Percentiles rank a stretch among this genome's conserved stretches.
Conservation (phyloP, 1,284 basidiomycete genomes). For the Naganishia sp. region DNA sequence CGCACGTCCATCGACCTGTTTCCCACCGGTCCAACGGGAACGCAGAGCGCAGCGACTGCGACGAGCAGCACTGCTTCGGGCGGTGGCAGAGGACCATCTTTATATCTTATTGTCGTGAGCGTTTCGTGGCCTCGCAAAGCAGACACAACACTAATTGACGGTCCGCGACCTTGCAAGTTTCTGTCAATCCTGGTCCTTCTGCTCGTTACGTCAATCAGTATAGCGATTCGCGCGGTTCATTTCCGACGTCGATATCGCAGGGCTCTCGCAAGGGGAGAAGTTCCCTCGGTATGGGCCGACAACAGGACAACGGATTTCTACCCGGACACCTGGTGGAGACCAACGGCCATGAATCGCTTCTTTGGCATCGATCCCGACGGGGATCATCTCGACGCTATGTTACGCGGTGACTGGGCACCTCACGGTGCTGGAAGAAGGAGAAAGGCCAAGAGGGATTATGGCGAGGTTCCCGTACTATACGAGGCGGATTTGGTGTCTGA, state of each 20-base stretch:
- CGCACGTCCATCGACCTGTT: slow-evolving; percentile 10
- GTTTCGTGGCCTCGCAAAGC: neutral
- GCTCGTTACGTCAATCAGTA: slow-evolving; percentile 12
- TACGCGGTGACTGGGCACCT: slow-evolving; percentile 15
- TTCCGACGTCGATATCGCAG: slow-evolving; percentile 18
- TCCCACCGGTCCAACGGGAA: slow-evolving; percentile 16
- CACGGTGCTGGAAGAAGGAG: slow-evolving; percentile 9
- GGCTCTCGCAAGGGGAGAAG: slow-evolving; percentile 9
- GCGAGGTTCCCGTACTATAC: slow-evolving; percentile 1
- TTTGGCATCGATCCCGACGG: slow-evolving; percentile 20
- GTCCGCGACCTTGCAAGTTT: neutral
- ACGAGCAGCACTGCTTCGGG: slow-evolving; percentile 1
- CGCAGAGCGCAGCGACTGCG: slow-evolving; percentile 1
- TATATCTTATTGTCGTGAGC: slow-evolving; percentile 22
- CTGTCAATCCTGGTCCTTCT: slow-evolving; percentile 18
- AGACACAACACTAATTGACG: no score
- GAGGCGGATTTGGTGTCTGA: neutral
- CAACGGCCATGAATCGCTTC: slow-evolving; percentile 7
- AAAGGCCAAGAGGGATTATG: slow-evolving; percentile 21
- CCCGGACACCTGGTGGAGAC: slow-evolving; percentile 19
- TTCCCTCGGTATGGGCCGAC: slow-evolving; percentile 1
- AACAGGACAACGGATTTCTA: slow-evolving; percentile 1
- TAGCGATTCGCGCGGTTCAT: slow-evolving; percentile 13
- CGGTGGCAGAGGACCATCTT: slow-evolving; percentile 5
- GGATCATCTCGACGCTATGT: slow-evolving; percentile 5